These are phyloP conservation scores for Lunularia cruciata DNA, from an alignment of 225 moss, liverwort and hornwort species.

Conservation along the genomic window DNA sequence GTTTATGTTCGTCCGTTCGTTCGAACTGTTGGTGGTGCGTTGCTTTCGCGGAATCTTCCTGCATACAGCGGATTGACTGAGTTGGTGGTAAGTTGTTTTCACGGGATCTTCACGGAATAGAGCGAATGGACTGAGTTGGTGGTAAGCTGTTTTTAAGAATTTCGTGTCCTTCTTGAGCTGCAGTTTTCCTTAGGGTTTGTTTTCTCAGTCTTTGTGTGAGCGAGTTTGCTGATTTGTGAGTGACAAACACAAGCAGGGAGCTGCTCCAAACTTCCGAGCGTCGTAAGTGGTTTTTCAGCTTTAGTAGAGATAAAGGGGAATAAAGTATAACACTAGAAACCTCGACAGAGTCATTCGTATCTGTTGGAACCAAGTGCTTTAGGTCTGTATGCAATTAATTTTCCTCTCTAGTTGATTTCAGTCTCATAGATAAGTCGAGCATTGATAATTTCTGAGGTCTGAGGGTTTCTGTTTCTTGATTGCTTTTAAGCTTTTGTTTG, in stretches of 20 bases:
- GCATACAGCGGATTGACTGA: no score
- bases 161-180: no score
- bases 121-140: no score
- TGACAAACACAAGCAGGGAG: neutral
- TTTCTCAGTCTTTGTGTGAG: neutral
- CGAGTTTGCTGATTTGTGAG: neutral
- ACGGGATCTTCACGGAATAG: no score
- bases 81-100: no score
- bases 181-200: constrained; percentile 8
- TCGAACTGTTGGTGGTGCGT: no score
- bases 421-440: neutral
- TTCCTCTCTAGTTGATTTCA: neutral
- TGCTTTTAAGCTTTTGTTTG: no score
- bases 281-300: neutral
- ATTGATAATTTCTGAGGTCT: neutral
- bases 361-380: neutral
- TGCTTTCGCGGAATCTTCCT: no score
- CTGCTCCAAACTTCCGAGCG: neutral
- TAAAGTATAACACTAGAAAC: no score
- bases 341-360: neutral
- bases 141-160: no score
- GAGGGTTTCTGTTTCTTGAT: neutral
- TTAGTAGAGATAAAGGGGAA: neutral
- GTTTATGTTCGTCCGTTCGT: no score
- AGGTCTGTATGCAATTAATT: neutral